Base-by-base conservation (phyloP, 2,329 filamentous ascomycete species). In the Fusarium anguioides region DNA sequence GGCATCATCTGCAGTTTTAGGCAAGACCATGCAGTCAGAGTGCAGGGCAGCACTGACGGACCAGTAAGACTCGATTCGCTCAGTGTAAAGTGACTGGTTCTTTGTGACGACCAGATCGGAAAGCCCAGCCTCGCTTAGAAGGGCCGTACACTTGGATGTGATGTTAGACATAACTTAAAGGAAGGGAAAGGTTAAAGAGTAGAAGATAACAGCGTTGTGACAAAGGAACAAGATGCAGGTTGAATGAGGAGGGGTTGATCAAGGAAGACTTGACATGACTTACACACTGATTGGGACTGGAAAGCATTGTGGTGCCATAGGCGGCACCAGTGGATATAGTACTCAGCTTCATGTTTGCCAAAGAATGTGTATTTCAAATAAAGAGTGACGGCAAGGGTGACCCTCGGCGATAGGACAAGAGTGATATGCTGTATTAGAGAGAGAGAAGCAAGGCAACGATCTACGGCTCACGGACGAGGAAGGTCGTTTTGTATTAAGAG, bases 21-120 rank as follows among this genome's bases (percentile, higher is more conserved):
- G 79, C 47, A 78, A 63, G 9, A 74, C 76, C 66, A 80, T 75
- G 40, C 79, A 80, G 72, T 75, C 77, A 8, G 78, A 75, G 6
- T 70, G 50, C 24, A 80, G 60, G 9, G 76, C 76, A 3, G 78
- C 78, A 31, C 75, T 77, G 33, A 68, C 59, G 7, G 78, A 79
- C 75, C 76, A 80, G 71, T 80, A 80, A 1, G 75, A 74, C 23
- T 71, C 66, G 48, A 79, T 70, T 8, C 77, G 75, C 10, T 71
- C 71, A 26, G 63, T 48, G 45, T 77, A 79, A 17, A 67, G 67
- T 18, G 53, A 52, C 5, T 71, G 72, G 20, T 72, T 60, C 8
- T 74, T 75, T 7, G 70, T 68, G 58, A 76, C 70, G 36, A 77
- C 72, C 57, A 77, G 74, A 36, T 72, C 73, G 8, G 60, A 55